Evolutionary conservation across 257 asterid species (phyloP).

Genomic region (Linderniella brevidens): DNA sequence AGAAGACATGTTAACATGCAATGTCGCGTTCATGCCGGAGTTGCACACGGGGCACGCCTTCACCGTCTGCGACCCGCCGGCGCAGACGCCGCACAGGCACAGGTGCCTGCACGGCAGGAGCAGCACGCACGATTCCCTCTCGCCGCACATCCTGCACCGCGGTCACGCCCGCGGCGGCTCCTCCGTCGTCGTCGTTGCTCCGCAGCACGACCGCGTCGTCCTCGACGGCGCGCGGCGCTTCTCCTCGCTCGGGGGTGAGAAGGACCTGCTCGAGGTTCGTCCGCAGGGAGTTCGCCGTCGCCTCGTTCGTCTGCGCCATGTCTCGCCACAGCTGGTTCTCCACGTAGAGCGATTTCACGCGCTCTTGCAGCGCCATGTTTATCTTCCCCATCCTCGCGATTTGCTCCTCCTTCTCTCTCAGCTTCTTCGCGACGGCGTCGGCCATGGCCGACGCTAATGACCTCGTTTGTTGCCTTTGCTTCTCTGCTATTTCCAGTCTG

Average conservation of each 20-base stretch:
- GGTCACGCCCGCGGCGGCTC: conserved; percentile 16
- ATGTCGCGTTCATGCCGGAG: conserved; percentile 50
- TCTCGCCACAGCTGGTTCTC: conserved; percentile 64
- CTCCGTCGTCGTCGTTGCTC: conserved; percentile 24
- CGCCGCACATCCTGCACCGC: conserved; percentile 28
- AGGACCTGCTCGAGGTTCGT: conserved; percentile 46
- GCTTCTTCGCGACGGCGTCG: conserved; percentile 29
- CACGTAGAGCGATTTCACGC: conserved; percentile 26
- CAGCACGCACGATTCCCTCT: conserved; percentile 26
- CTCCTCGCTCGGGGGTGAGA: conserved; percentile 15
- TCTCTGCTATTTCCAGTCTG: conserved; percentile 45
- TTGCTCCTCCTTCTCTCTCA: conserved; percentile 63
- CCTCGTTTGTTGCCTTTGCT: conserved; percentile 46
- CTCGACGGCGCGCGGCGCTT: conserved; percentile 16
- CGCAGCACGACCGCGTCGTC: conserved; percentile 66
- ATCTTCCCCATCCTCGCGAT: conserved; percentile 44
- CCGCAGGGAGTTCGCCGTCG: conserved; percentile 57
- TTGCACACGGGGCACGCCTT: conserved; percentile 55
- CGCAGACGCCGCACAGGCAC: conserved; percentile 47
- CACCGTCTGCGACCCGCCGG: conserved; percentile 19
- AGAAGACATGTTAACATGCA: conserved; percentile 55
- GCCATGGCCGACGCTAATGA: conserved; percentile 32
- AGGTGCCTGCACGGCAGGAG: conserved; percentile 77
- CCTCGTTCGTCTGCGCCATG: conserved; percentile 66
- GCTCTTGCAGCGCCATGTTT: conserved; percentile 43